Base-by-base conservation (phyloP, 768 basidiomycete genomes). In the Boletellus ananas region DNA sequence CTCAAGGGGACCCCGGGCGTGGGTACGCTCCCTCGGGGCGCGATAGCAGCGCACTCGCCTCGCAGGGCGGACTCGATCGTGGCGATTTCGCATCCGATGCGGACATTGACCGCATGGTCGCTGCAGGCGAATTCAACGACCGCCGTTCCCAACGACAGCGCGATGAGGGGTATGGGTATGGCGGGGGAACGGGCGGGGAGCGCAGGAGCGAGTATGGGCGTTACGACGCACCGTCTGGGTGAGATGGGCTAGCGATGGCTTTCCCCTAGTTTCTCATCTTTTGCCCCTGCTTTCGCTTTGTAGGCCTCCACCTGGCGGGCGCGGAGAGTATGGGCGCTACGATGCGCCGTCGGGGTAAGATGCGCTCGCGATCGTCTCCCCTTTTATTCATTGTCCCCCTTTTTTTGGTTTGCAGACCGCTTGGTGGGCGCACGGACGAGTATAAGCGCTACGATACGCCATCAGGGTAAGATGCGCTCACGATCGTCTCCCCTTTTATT, bases 41-140 rank as follows among this genome's bases (percentile, higher is more conserved):
- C 17, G 43, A 42, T 0, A 1, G 29, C 1, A 12, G 21, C 11
- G 58, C 1, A 21, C n/a, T 40, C 9, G 18, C 13, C 4, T 46
- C 53, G 27, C 56, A 16, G 13, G 57, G 59, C 4, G 64, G 56
- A 6, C 43, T 64, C 16, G 55, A 51, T 39, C 59, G 54, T 1
- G 49, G 39, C n/a, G 64, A 66, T 58, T 68, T 68, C 40, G 64
- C 60, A 43, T 54, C 64, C 40, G 64, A 66, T 54, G 61, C 39
- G 4, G 64, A 66, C 1, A 57, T 66, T 31, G 17, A 51, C 7
- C 52, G 54, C 43, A 56, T 66, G 57, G 44, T 68, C 39, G 1
- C 37, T 3, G 4, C 47, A 1, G 64, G 66, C 2, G 44, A 42
- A 40, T 56, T 66, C 13, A 7, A 21, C 6, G 1, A 29, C 10